Percentiles rank a stretch among this genome's conserved stretches.
Evolutionary conservation across 208 protist genomes (phyloP).

Genomic region (Leishmania major): DNA sequence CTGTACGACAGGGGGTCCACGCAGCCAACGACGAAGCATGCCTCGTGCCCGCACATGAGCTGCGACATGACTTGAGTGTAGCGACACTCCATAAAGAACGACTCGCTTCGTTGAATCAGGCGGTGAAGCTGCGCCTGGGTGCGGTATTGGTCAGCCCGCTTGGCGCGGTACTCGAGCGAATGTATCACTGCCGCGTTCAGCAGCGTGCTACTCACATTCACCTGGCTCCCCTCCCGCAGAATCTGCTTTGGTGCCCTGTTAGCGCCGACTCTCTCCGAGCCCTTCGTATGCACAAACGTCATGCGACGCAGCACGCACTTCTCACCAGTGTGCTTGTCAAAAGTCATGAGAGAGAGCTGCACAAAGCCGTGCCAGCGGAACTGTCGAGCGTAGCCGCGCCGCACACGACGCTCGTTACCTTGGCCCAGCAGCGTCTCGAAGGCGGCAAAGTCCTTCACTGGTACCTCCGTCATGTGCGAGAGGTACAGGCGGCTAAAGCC

Average conservation of each 20-base stretch:
- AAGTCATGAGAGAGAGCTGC: slow-evolving; percentile 77
- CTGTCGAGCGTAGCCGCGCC: slow-evolving; percentile 49
- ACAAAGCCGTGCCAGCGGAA: slow-evolving; percentile 90
- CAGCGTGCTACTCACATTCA: slow-evolving; percentile 88
- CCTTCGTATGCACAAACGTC: slow-evolving; percentile 92
- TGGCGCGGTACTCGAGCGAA: slow-evolving; percentile 77
- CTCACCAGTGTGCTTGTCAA: slow-evolving; percentile 57
- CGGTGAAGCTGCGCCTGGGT: slow-evolving; percentile 59
- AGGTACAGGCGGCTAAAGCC: slow-evolving; percentile 74
- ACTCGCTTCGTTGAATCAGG: slow-evolving; percentile 83
- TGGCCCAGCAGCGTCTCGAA: slow-evolving; percentile 71
- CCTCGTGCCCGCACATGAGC: slow-evolving; percentile 83
- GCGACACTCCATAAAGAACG: slow-evolving; percentile 92
- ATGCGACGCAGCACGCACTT: slow-evolving; percentile 68
- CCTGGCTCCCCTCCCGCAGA: slow-evolving; percentile 58
- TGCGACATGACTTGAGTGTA: slow-evolving; percentile 92
- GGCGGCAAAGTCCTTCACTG: slow-evolving; percentile 56
- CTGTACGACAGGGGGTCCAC: slow-evolving; percentile 75
- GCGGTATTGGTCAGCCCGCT: slow-evolving; percentile 35
- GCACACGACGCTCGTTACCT: slow-evolving; percentile 60
- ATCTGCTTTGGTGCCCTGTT: slow-evolving; percentile 55
- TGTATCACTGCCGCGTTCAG: slow-evolving; percentile 85
- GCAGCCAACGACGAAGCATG: slow-evolving; percentile 86
- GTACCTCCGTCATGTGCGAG: slow-evolving; percentile 62
- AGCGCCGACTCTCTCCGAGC: slow-evolving; percentile 75